Base-by-base conservation (phyloP, 495 filamentous ascomycete species). In the Talaromyces nanjingensis region DNA sequence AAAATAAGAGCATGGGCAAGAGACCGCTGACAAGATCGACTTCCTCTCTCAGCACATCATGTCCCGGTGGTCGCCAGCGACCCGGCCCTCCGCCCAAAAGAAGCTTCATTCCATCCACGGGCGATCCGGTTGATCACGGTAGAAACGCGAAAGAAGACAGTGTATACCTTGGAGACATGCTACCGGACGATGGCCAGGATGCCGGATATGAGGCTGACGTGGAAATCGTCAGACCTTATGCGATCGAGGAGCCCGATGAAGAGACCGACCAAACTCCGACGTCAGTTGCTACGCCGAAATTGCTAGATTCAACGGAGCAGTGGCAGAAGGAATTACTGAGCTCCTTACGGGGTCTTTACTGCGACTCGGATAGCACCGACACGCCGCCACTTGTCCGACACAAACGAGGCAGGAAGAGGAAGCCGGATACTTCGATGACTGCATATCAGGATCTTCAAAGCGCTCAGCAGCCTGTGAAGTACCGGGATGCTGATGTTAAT, bases 241-340 rank as follows among this genome's bases (percentile, higher is more conserved):
- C 68, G 16, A 72, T 79, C 24, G 78, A 81, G 60, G 78, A 81
- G 60, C 78, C 78, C 1, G 75, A 74, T 6, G 75, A 81, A 29
- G 74, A 78, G 3, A 55, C 59, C 0, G 62, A 60, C 11, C 60
- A 66, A 5, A 53, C 54, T 25, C 53, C 63, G 27, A 47, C 42
- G 52, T 37, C 63, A 39, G 54, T 25, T 31, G n/a, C 65, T 34
- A 64, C 67, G 33, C 52, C 64, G 64, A 56, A 59, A 47, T 20
- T 49, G 8, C 27, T 49, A 14, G 65, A 57, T 1, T 20, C 31
- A 7, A 49, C 57, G 7, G 62, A 64, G 29, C 12, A 62, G 11
- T 73, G 72, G 73, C 75, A 77, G 67, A 66, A 69, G 9, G 77
- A 78, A 12, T 62, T 79, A 37, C 60, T 70, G 7, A 68, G 72